Evolutionary conservation across 2,329 filamentous ascomycete species (phyloP), one percentile per base, ranked within the genome.

Genomic region (Lithohypha guttulata): DNA sequence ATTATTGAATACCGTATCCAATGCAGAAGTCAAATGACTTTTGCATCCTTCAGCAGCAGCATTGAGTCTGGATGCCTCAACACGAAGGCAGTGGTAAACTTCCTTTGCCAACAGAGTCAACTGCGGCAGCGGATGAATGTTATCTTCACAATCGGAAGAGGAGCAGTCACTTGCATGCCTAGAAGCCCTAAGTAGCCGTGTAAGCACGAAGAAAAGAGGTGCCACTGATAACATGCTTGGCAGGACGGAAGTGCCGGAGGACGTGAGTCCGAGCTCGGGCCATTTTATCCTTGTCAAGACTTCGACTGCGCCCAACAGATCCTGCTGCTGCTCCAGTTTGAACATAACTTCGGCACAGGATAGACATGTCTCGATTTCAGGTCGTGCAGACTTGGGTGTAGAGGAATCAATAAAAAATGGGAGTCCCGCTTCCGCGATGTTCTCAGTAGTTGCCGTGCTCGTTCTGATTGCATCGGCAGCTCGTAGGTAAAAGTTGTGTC

Each of bases 281-380:
- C 29, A 33, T 22, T 25, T 15, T 11, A 39, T 25, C 11, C 20
- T 30, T 54, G 53, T 17, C 58, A 59, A 21, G 54, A 59, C 3
- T 52, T 58, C 14, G 53, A 55, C 18, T 59, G 49, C 32, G 60
- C 39, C 42, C 10, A 42, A 19, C 13, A 38, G 13, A 31, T 48
- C 40, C 6, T 44, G 58, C 33, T 63, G 60, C 9, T 59, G 55
- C 27, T 66, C 62, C 1, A 69, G 55, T 7, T 76, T 65, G 3
- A 66, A 63, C 1, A 73, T 65, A 41, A 75, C 71, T 57, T 77
- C 76, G 8, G 73, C 73, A 29, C 76, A 65, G 5, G 71, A 73
- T 26, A 77, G 65, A 3, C 73, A 70, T 37, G 70, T 70, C 37
- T 64, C 63, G 8, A 78, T 68, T 43, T 78, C 75, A 4, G 68